These are phyloP conservation scores for Aegilops bicornis DNA, from an alignment of 176 grass and related monocot species.

Conservation along the genomic window DNA sequence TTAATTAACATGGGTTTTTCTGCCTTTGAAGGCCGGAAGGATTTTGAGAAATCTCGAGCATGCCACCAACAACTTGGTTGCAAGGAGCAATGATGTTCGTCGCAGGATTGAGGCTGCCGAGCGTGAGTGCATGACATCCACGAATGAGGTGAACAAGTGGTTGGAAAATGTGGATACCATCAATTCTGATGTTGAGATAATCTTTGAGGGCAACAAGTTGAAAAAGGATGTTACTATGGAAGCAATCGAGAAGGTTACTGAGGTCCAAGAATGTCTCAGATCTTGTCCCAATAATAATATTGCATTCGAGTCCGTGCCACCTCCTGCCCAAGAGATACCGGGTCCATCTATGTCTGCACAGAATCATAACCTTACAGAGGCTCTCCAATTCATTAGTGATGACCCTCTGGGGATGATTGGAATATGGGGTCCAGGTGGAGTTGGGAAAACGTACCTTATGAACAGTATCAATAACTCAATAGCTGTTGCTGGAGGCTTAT, in stretches of 20 bases:
- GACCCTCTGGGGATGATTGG: conserved; percentile 1
- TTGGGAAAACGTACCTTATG: neutral
- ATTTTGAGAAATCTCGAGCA: neutral
- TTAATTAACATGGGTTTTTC: no score
- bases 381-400: neutral
- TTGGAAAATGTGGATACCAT: neutral
- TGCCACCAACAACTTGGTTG: neutral
- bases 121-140: neutral
- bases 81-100: neutral
- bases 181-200: neutral
- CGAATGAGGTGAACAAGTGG: neutral
- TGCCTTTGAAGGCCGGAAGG: neutral
- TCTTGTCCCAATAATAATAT: neutral
- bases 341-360: neutral
- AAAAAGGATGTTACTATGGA: neutral
- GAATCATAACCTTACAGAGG: neutral
- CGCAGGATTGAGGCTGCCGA: neutral
- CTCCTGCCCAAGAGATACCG: conserved; percentile 11
- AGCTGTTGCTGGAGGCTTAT: neutral
- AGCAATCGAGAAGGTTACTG: neutral
- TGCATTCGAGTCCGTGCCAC: neutral
- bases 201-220: neutral
- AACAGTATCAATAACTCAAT: neutral
- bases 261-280: neutral
- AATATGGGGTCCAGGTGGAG: conserved; percentile 25